These are phyloP conservation scores for Ophiostoma sp. DNA, from an alignment of 2,329 filamentous ascomycete genomes.

Conservation along the genomic window DNA sequence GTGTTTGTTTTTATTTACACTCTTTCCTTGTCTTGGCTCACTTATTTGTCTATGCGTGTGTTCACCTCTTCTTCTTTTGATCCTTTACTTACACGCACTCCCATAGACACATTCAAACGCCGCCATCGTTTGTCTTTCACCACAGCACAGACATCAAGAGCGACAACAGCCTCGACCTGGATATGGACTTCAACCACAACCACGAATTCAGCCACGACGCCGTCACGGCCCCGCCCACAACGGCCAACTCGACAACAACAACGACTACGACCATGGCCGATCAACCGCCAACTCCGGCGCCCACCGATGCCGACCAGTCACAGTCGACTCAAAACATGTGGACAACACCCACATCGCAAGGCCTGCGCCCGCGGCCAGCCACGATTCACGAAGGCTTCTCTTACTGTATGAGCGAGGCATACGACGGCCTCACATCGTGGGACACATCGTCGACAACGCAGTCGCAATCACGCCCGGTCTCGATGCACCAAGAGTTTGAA, in stretches of 20 bases:
- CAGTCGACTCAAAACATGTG: constrained; percentile 47
- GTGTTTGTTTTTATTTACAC: not conserved
- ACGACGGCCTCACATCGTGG: constrained; percentile 56
- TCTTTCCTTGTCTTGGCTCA: constrained; percentile 1
- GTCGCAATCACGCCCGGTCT: constrained; percentile 53
- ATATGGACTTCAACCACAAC: not conserved
- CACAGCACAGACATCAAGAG: constrained; percentile 39
- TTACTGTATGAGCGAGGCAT: constrained; percentile 58
- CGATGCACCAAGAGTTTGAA: constrained; percentile 60
- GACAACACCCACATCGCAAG: constrained; percentile 56
- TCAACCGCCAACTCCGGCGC: constrained; percentile 33
- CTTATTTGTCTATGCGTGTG: constrained; percentile 5
- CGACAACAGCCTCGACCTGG: constrained; percentile 35
- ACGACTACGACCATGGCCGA: constrained; percentile 41
- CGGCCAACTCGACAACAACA: not conserved
- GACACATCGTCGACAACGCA: constrained; percentile 56
- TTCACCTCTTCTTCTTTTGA: not conserved
- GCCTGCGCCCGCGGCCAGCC: constrained; percentile 54
- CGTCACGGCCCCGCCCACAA: not conserved
- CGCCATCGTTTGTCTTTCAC: constrained; percentile 52
- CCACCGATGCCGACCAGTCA: not conserved
- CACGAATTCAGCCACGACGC: not conserved
- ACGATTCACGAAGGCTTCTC: constrained; percentile 64
- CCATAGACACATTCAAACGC: constrained; percentile 28
- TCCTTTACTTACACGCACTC: not conserved